Evolutionary conservation across 2,329 filamentous ascomycete species (phyloP), one percentile per base, ranked within the genome.

Genomic region (Cladosporium phlei): DNA sequence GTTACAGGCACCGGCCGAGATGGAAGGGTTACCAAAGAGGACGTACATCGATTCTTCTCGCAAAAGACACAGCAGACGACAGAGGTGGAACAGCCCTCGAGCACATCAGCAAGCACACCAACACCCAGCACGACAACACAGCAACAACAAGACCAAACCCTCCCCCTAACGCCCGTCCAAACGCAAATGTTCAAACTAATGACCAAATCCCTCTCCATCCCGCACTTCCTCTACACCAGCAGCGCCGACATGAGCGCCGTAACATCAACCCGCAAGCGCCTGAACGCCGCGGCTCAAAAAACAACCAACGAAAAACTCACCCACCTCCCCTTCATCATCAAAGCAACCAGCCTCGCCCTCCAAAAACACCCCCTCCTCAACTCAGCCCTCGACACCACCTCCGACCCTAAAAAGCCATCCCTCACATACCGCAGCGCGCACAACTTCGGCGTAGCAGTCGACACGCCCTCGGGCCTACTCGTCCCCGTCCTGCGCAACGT

Each of bases 141-240:
- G 55, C 66, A 51, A 56, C 65, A 17, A 58, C 68, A 7, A 53
- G 93, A 97, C 67, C 85, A 82, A 7, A 68, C 74, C 2, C 75
- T 84, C 24, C 72, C 79, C 48, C 73, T 98, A 51, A 87, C 87
- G 10, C 83, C 83, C 28, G 85, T 87, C 11, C 91, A 97, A 69
- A 76, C 79, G 28, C 85, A 88, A 63, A 98, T 98, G 93, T 97
- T 95, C 81, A 96, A 94, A 72, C 79, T 83, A 50, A 98, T 98
- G 93, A 96, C 91, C 11, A 82, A 82, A 49, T 96, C 91, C 2
- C 77, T 98, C 53, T 80, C 70, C 40, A 97, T 96, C 58, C 93
- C 93, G 0, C 93, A 97, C 69, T 96, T 98, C 69, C 80, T 97
- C 51, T 98, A 95, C 70, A 85, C 88, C 29, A 89, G 95, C 67